Evolutionary conservation across 805 yeast genomes (phyloP).

Genomic region (Ogataea nakhonphanomensis): DNA sequence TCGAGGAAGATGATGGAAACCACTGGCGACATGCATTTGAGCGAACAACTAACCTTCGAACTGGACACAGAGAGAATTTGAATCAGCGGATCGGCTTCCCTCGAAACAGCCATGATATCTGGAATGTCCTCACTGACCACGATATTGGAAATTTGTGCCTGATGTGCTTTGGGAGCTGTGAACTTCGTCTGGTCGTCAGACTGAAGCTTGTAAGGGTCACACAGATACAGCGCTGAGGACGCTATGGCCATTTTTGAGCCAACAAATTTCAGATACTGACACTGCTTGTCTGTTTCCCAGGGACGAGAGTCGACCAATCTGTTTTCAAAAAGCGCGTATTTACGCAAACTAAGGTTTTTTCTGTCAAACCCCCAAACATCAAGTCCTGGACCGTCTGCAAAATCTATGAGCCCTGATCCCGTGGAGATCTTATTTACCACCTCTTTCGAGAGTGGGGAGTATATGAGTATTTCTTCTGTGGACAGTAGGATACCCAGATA

Average conservation of each 20-base stretch:
- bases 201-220: conserved; percentile 30
- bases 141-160: conserved; percentile 34
- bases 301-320: conserved; percentile 20
- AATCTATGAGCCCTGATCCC: conserved; percentile 26
- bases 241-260: conserved; percentile 22
- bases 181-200: conserved; percentile 28
- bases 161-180: conserved; percentile 32
- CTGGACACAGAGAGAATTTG: conserved; percentile 32
- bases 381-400: conserved; percentile 25
- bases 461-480: conserved; percentile 40
- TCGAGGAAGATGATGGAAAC: conserved; percentile 29
- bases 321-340: conserved; percentile 24
- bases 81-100: conserved; percentile 31
- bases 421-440: conserved; percentile 36
- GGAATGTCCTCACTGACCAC: conserved; percentile 31
- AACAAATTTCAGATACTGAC: conserved; percentile 14
- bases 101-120: conserved; percentile 35
- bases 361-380: conserved; percentile 32
- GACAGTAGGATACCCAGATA: conserved; percentile 24
- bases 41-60: conserved; percentile 30
- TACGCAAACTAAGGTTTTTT: conserved; percentile 23
- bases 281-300: conserved; percentile 19
- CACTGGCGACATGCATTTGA: conserved; percentile 34
- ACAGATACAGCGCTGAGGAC: conserved; percentile 31
- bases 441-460: conserved; percentile 42